Conservation (phyloP, 108 stramenopile species). For the Nitzschia palea region DNA sequence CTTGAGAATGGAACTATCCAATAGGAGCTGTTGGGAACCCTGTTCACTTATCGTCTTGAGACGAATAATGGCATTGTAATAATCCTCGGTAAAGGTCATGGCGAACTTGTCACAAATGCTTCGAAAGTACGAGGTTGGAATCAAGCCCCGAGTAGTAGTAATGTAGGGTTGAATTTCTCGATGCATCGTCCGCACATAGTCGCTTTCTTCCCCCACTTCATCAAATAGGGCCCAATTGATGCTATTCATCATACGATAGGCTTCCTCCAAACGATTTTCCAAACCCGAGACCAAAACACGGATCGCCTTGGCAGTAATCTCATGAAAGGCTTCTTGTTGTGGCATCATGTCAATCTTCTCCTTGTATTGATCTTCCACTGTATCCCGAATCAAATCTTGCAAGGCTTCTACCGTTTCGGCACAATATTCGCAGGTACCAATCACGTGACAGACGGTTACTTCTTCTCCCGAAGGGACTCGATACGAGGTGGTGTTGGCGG, state of each 20-base stretch:
- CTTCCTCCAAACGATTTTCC: constrained; percentile 74
- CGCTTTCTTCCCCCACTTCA: constrained; percentile 91
- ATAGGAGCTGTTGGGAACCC: constrained; percentile 95
- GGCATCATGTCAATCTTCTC: constrained; percentile 81
- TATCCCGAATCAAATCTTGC: constrained; percentile 92
- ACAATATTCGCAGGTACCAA: constrained; percentile 97
- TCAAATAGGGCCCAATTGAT: constrained; percentile 87
- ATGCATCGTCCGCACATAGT: constrained; percentile 88
- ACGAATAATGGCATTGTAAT: constrained; percentile 68
- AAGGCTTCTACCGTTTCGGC: constrained; percentile 94
- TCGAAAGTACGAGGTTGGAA: constrained; percentile 84
- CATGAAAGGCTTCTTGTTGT: constrained; percentile 90
- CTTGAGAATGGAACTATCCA: constrained; percentile 96
- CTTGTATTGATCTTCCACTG: constrained; percentile 83
- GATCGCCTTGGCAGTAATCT: constrained; percentile 88
- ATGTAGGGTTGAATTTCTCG: constrained; percentile 80
- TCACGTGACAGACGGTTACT: constrained; percentile 89
- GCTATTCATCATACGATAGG: constrained; percentile 67
- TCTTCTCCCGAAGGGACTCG: constrained; percentile 84
- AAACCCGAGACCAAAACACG: constrained; percentile 88
- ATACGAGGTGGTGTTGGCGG: constrained; percentile 37
- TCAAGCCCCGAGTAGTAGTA: constrained; percentile 55
- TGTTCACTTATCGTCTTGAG: constrained; percentile 89
- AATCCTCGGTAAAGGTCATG: constrained; percentile 71
- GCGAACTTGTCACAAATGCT: constrained; percentile 97